Evolutionary conservation across 352 stramenopile species (phyloP).

Genomic region (Phytophthora litchii): DNA sequence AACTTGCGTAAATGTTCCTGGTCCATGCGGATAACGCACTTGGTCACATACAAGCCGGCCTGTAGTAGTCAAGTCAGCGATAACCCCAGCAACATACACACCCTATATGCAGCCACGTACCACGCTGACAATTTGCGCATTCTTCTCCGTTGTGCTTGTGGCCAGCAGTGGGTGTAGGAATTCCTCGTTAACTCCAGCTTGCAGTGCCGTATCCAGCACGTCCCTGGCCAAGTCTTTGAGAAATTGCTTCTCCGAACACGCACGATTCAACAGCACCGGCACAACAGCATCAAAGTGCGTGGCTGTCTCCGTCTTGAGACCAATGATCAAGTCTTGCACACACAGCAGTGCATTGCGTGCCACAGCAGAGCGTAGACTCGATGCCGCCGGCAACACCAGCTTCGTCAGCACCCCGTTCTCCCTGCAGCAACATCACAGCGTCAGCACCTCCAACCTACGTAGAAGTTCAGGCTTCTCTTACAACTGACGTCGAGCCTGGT

Average conservation of each 20-base stretch:
- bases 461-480: constrained; percentile 12
- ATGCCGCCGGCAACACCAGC: constrained; percentile 62
- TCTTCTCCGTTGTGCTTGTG: constrained; percentile 46
- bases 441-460: background rate
- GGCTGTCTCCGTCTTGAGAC: constrained; percentile 28
- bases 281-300: constrained; percentile 53
- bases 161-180: constrained; percentile 40
- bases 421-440: constrained; percentile 24
- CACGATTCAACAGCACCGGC: constrained; percentile 56
- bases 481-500: constrained; percentile 37
- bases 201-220: constrained; percentile 53
- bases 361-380: constrained; percentile 68
- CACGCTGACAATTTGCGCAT: constrained; percentile 53
- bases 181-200: constrained; percentile 31
- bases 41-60: constrained; percentile 56
- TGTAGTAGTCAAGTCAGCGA: constrained; percentile 10
- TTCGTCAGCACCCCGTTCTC: constrained; percentile 25
- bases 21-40: constrained; percentile 60
- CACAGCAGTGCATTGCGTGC: constrained; percentile 70
- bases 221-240: constrained; percentile 62
- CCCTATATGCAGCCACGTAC: constrained; percentile 22
- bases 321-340: constrained; percentile 61
- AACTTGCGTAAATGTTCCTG: constrained; percentile 42
- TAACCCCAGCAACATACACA: background rate
- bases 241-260: constrained; percentile 78